Evolutionary conservation across 257 asterid species (phyloP).

Genomic region (Parsonsia alboflavescens): DNA sequence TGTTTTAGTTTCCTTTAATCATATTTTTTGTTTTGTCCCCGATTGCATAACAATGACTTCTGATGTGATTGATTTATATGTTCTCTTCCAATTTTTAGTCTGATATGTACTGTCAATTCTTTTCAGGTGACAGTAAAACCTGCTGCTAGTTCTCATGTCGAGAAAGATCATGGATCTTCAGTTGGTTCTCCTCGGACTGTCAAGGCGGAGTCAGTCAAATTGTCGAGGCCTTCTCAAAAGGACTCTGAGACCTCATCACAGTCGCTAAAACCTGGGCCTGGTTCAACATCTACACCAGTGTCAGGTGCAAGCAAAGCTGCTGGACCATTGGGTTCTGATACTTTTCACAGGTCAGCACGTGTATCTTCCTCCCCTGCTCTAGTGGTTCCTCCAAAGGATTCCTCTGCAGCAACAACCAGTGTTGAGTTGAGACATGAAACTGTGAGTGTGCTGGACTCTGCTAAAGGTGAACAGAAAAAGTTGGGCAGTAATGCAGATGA

Average conservation of each 20-base stretch:
- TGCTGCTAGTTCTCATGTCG: conserved; percentile 44
- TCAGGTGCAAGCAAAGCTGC: conserved; percentile 18
- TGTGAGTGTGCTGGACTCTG: conserved; percentile 27
- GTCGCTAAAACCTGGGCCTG: conserved; percentile 43
- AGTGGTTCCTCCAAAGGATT: conserved; percentile 19
- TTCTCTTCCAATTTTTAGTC: neutral
- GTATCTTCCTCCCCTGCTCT: conserved; percentile 23
- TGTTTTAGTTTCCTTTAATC: neutral
- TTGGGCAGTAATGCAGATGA: conserved; percentile 19
- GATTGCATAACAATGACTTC: neutral
- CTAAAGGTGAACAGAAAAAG: conserved; percentile 30
- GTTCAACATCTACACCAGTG: conserved; percentile 25
- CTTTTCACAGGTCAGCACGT: conserved; percentile 24
- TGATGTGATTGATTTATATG: neutral
- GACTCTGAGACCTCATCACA: conserved; percentile 34
- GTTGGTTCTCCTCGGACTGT: conserved; percentile 35
- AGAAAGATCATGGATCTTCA: conserved; percentile 39
- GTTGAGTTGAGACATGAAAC: conserved; percentile 20
- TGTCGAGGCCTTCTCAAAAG: conserved; percentile 39
- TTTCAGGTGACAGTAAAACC: conserved; percentile 55
- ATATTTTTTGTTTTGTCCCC: neutral
- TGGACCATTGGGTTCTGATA: conserved; percentile 26
- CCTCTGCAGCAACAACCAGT: conserved; percentile 25
- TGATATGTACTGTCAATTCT: neutral
- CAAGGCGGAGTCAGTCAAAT: conserved; percentile 39